Evolutionary conservation across 1,284 basidiomycete genomes (phyloP).

Genomic region (Boletus smithii): DNA sequence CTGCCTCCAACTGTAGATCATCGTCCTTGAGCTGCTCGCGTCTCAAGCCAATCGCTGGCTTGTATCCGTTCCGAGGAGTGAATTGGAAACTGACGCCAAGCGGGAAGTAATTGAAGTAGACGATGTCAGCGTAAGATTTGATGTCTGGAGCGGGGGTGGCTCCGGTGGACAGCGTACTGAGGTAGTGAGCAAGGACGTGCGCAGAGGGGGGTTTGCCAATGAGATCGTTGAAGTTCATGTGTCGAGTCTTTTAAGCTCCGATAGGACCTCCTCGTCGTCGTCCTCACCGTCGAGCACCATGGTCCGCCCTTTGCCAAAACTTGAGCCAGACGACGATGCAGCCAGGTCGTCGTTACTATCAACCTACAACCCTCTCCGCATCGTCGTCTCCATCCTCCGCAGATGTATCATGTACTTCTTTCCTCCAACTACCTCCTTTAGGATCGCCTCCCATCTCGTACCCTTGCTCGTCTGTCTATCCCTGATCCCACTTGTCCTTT

Average conservation of each 20-base stretch:
- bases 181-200: constrained; percentile 40
- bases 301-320: constrained; percentile 27
- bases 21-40: constrained; percentile 48
- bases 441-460: constrained; percentile 52
- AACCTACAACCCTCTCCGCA: constrained; percentile 1
- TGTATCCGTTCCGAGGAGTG: constrained; percentile 57
- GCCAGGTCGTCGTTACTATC: background rate
- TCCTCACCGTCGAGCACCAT: constrained; percentile 17
- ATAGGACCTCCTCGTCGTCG: constrained; percentile 13
- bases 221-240: constrained; percentile 38
- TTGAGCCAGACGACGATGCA: constrained; percentile 17
- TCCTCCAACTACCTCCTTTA: constrained; percentile 45
- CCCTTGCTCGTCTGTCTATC: constrained; percentile 57
- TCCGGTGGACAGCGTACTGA: constrained; percentile 39
- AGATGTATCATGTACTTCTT: constrained; percentile 28
- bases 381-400: constrained; percentile 2
- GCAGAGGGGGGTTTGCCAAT: constrained; percentile 47
- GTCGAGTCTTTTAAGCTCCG: constrained; percentile 23
- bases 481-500: constrained; percentile 57
- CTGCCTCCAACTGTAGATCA: constrained; percentile 57
- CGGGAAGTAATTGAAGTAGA: constrained; percentile 80
- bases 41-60: constrained; percentile 45
- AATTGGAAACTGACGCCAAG: constrained; percentile 80
- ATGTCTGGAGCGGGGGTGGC: constrained; percentile 49
- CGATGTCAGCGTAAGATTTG: constrained; percentile 75